These are phyloP conservation scores for Aspergillus coremiiformis DNA, from an alignment of 495 filamentous ascomycete species.

Conservation along the genomic window DNA sequence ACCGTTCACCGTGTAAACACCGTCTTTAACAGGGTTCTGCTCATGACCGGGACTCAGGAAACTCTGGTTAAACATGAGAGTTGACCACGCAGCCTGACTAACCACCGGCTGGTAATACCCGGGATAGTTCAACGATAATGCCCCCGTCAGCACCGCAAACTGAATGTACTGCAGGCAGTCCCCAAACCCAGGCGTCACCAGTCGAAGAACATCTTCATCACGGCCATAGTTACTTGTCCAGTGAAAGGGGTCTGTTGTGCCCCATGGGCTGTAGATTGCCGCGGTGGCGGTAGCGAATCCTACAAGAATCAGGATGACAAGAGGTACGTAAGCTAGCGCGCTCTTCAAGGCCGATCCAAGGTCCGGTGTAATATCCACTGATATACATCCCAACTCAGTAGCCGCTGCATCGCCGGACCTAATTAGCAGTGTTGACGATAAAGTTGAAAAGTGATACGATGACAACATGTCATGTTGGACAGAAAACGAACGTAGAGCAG, in stretches of 20 bases:
- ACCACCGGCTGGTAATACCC: constrained; percentile 90
- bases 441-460: constrained; percentile 75
- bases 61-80: constrained; percentile 88
- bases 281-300: constrained; percentile 75
- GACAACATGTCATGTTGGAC: constrained; percentile 70
- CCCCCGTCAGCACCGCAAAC: constrained; percentile 81
- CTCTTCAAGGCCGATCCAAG: constrained; percentile 56
- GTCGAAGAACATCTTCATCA: constrained; percentile 81
- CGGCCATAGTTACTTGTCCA: constrained; percentile 96
- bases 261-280: constrained; percentile 88
- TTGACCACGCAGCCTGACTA: constrained; percentile 79
- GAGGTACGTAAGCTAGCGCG: constrained; percentile 69
- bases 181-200: constrained; percentile 93
- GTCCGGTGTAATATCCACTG: constrained; percentile 72
- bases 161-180: constrained; percentile 98
- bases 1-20: constrained; percentile 65
- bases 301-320: constrained; percentile 70
- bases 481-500: constrained; percentile 62
- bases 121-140: constrained; percentile 79
- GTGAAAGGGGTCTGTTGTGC: constrained; percentile 76
- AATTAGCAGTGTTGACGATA: constrained; percentile 61
- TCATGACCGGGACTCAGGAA: constrained; percentile 64
- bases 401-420: constrained; percentile 60
- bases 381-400: constrained; percentile 69
- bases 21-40: constrained; percentile 62